Percentiles rank a stretch among this genome's conserved stretches.
phyloP scores from a whole-genome alignment of 805 yeast species.

The Metschnikowia sp. region DNA sequence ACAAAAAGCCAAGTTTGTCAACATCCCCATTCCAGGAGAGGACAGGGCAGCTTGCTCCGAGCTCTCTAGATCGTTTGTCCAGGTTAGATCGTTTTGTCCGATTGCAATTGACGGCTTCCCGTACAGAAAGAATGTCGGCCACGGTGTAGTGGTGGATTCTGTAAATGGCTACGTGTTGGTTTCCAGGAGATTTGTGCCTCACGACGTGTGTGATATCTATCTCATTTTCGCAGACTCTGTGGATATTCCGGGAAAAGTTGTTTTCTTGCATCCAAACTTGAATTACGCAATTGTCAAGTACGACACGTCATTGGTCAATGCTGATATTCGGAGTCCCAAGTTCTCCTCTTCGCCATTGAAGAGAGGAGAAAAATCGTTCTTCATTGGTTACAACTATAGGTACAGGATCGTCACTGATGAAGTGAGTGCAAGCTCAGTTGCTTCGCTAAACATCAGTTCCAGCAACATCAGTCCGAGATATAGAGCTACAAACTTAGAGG shows the following conservation, averaged over 20 bases:
- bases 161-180: slow-evolving; percentile 74
- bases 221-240: slow-evolving; percentile 84
- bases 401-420: slow-evolving; percentile 69
- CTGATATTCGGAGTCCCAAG: slow-evolving; percentile 67
- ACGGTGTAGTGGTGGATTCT: slow-evolving; percentile 83
- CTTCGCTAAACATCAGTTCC: slow-evolving; percentile 70
- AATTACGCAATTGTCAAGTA: slow-evolving; percentile 82
- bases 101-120: slow-evolving; percentile 75
- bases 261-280: slow-evolving; percentile 81
- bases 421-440: slow-evolving; percentile 72
- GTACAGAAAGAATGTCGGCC: slow-evolving; percentile 54
- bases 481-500: slow-evolving; percentile 80
- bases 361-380: slow-evolving; percentile 74
- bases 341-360: slow-evolving; percentile 54
- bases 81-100: slow-evolving; percentile 62
- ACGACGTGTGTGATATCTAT: slow-evolving; percentile 71
- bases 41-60: slow-evolving; percentile 46
- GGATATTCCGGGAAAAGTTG: slow-evolving; percentile 73
- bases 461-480: slow-evolving; percentile 71
- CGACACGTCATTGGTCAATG: slow-evolving; percentile 69
- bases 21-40: slow-evolving; percentile 56
- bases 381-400: slow-evolving; percentile 75
- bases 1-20: slow-evolving; percentile 65
- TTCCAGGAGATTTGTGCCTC: slow-evolving; percentile 77
- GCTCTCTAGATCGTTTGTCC: slow-evolving; percentile 66